Base-by-base conservation (phyloP, 148 eudicot genomes). In the Rhododendron griersonianum region DNA sequence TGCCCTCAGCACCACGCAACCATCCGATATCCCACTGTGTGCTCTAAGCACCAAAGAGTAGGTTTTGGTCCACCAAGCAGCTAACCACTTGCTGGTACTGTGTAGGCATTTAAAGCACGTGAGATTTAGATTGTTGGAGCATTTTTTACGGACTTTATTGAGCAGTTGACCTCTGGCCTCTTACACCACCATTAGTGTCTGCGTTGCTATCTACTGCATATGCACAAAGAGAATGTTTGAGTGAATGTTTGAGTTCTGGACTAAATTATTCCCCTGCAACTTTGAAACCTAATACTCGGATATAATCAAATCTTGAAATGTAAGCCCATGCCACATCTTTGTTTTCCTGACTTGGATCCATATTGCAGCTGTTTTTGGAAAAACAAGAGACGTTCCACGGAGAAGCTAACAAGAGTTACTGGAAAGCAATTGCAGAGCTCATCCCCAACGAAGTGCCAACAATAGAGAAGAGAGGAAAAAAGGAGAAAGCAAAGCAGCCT, bases 361-460 rank as follows among this genome's bases (percentile, higher is more conserved):
- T 84, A 78, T 80, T 63, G 87, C 93, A 95, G 98, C 63, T 90
- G 15, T 94, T 93, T 87, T 28, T 92, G 63, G 90, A 89, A 30
- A 87, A 86, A 88, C 94, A 87, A 44, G 95, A 93, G 84, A 95
- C 88, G 84, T 93, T 95, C 81, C 94, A 95, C 57, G 88, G 86
- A 16, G 98, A 95, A 80, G 95, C 94, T n/a, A 92, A 91, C 90
- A 85, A 90, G 90, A 88, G 88, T 83, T 94, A 92, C 91, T 93
- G 96, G 98, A 95, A 92, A 87, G 87, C 96, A 45, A 95, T 94
- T 51, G 88, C 94, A 37, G 98, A 94, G 89, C 92, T 95, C 47
- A 86, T 95, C 76, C 95, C 96, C 2, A 90, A 91, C 3, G 98
- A 95, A 88, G 94, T 95, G 8, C 90, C 95, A 14, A 51, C 86